A percentile compares a stretch with the other conserved stretches of the same genome.
These are phyloP conservation scores for Penicillium lagena DNA, from an alignment of 495 filamentous ascomycete genomes.

Conservation along the genomic window DNA sequence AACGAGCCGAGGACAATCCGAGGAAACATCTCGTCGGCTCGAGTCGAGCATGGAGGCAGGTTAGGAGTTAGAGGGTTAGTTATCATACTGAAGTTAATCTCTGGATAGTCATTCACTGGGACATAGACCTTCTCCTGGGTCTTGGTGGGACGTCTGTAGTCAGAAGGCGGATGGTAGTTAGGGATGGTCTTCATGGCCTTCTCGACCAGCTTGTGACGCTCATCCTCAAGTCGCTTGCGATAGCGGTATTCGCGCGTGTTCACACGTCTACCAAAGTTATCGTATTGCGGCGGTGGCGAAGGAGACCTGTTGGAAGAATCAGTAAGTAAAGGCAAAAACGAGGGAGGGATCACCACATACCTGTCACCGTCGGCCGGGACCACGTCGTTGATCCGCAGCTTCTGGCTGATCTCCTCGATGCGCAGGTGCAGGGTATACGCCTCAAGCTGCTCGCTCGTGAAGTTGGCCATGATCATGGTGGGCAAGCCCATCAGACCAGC, in stretches of 20 bases:
- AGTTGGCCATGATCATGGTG: conserved; percentile 90
- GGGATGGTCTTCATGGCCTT: conserved; percentile 98
- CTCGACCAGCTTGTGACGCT: conserved; percentile 95
- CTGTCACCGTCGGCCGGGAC: conserved; percentile 91
- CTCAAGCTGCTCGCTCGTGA: conserved; percentile 97
- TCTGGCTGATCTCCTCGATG: conserved; percentile 98
- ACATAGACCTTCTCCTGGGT: conserved; percentile 99
- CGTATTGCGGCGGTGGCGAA: conserved; percentile 93
- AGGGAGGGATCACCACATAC: conserved; percentile 42
- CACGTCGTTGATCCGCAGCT: conserved; percentile 96
- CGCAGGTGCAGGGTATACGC: conserved; percentile 92
- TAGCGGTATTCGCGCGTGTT: conserved; percentile 98
- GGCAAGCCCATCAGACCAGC: conserved; percentile 96
- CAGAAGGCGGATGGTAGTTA: conserved; percentile 95
- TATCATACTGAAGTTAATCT: conserved; percentile 99
- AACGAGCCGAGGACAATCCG: conserved; percentile 39
- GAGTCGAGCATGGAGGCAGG: conserved; percentile 46
- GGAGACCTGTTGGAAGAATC: conserved; percentile 60
- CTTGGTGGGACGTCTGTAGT: conserved; percentile 97
- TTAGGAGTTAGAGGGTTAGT: conserved; percentile 96
- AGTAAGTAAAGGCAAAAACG: neutral
- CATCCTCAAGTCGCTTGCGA: conserved; percentile 93
- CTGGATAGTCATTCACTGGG: conserved; percentile 99
- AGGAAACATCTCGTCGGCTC: conserved; percentile 29
- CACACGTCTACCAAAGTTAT: conserved; percentile 96